Evolutionary conservation across 495 filamentous ascomycete genomes (phyloP).

Genomic region (Penicillium parvum): DNA sequence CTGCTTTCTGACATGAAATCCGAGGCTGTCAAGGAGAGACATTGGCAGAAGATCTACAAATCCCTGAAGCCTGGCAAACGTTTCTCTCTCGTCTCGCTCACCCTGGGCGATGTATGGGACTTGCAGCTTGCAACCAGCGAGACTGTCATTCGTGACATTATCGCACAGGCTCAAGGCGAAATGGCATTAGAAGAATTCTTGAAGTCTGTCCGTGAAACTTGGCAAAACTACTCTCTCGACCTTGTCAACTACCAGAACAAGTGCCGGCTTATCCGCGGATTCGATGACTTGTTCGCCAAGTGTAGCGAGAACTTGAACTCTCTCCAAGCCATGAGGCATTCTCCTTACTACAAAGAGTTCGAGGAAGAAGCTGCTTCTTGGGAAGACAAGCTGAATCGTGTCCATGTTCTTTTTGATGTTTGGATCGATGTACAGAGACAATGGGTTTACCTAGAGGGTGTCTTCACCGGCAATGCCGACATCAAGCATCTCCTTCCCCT

Average conservation of each 20-base stretch:
- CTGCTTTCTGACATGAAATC: slow-evolving; percentile 90
- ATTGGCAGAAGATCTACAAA: slow-evolving; percentile 98
- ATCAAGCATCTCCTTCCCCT: slow-evolving; percentile 97
- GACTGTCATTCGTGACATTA: slow-evolving; percentile 80
- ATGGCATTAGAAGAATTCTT: slow-evolving; percentile 98
- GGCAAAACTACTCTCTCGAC: slow-evolving; percentile 91
- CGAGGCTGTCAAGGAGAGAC: slow-evolving; percentile 89
- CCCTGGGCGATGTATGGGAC: slow-evolving; percentile 96
- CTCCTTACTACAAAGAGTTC: slow-evolving; percentile 97
- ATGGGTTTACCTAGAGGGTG: slow-evolving; percentile 98
- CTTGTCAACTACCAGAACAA: slow-evolving; percentile 97
- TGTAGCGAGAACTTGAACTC: slow-evolving; percentile 98
- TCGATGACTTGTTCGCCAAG: slow-evolving; percentile 97
- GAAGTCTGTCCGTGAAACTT: slow-evolving; percentile 93
- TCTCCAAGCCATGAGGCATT: slow-evolving; percentile 96
- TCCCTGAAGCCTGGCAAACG: slow-evolving; percentile 82
- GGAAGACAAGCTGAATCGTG: slow-evolving; percentile 97
- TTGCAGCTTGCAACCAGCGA: slow-evolving; percentile 84
- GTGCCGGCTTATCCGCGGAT: slow-evolving; percentile 92
- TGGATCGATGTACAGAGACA: slow-evolving; percentile 99
- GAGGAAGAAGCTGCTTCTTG: slow-evolving; percentile 93
- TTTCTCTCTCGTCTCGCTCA: slow-evolving; percentile 89
- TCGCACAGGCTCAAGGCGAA: slow-evolving; percentile 93
- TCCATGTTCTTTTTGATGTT: slow-evolving; percentile 96
- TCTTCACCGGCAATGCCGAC: slow-evolving; percentile 96